These are phyloP conservation scores for Skeletonema grethae DNA, from an alignment of 108 stramenopile genomes.

Conservation along the genomic window DNA sequence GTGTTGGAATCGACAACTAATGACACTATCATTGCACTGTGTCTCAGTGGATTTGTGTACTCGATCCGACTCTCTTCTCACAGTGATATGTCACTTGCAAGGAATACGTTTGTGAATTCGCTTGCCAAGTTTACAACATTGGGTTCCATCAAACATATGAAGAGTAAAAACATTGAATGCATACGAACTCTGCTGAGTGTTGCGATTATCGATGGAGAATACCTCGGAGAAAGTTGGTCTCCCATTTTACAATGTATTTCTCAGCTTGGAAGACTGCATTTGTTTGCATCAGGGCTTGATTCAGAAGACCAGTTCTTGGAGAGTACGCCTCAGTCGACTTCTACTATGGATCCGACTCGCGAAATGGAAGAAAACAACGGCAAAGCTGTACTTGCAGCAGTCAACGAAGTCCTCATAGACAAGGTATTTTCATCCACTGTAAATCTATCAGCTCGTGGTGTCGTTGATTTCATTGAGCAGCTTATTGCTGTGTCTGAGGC, in stretches of 20 bases:
- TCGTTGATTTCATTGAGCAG: conserved; percentile 87
- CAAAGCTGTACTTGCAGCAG: conserved; percentile 73
- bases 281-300: conserved; percentile 83
- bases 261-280: conserved; percentile 86
- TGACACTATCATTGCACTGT: conserved; percentile 76
- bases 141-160: conserved; percentile 92
- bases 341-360: conserved; percentile 46
- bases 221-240: conserved; percentile 95
- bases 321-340: conserved; percentile 35
- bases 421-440: conserved; percentile 89
- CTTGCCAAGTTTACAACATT: conserved; percentile 94
- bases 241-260: conserved; percentile 94
- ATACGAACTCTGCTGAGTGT: conserved; percentile 91
- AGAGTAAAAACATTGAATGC: conserved; percentile 93
- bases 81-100: conserved; percentile 81
- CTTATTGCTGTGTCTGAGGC: conserved; percentile 84
- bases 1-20: conserved; percentile 84
- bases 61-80: conserved; percentile 79
- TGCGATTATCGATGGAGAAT: conserved; percentile 93
- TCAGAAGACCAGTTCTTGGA: conserved; percentile 90
- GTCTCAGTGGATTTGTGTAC: conserved; percentile 88
- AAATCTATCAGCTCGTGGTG: conserved; percentile 78
- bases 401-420: conserved; percentile 89
- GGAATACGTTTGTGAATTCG: conserved; percentile 95
- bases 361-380: conserved; percentile 84